These are phyloP conservation scores for Yamadazyma tumulicola DNA, from an alignment of 805 yeast species.

Conservation along the genomic window DNA sequence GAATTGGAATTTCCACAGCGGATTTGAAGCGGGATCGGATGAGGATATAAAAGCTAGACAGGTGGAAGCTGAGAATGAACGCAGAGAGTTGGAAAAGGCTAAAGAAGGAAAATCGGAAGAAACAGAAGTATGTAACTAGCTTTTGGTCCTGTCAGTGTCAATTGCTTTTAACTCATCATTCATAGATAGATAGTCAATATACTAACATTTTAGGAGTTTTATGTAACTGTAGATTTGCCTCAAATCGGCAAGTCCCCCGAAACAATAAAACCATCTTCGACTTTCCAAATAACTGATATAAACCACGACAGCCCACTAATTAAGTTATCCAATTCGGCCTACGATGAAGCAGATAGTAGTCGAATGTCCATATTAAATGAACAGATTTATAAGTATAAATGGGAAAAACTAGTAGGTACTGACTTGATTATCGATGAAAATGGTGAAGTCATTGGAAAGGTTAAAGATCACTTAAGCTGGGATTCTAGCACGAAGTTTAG, in stretches of 20 bases:
- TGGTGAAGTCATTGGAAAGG: slow-evolving; percentile 39
- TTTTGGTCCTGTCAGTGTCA: neutral
- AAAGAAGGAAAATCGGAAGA: slow-evolving; percentile 19
- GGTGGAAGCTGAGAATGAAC: slow-evolving; percentile 25
- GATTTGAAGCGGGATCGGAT: slow-evolving; percentile 85
- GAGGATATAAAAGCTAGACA: slow-evolving; percentile 68
- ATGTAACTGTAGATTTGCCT: slow-evolving; percentile 33
- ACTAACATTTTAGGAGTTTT: slow-evolving; percentile 29
- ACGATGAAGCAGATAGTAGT: slow-evolving; percentile 19
- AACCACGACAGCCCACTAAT: slow-evolving; percentile 31
- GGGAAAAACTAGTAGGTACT: slow-evolving; percentile 79
- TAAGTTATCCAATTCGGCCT: slow-evolving; percentile 31
- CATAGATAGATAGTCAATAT: slow-evolving; percentile 11
- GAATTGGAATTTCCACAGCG: slow-evolving; percentile 82
- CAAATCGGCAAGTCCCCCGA: slow-evolving; percentile 15
- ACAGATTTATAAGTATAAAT: slow-evolving; percentile 64
- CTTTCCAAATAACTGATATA: slow-evolving; percentile 36
- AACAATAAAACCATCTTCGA: slow-evolving; percentile 36
- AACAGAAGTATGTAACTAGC: slow-evolving; percentile 19
- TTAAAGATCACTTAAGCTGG: slow-evolving; percentile 35
- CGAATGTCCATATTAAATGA: slow-evolving; percentile 36
- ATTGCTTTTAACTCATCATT: neutral
- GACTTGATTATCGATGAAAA: slow-evolving; percentile 47
- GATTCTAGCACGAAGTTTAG: slow-evolving; percentile 23
- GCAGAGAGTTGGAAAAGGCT: slow-evolving; percentile 46